phyloP scores from a whole-genome alignment of 2,329 filamentous ascomycete species.

The Calonectria leucothoes region DNA sequence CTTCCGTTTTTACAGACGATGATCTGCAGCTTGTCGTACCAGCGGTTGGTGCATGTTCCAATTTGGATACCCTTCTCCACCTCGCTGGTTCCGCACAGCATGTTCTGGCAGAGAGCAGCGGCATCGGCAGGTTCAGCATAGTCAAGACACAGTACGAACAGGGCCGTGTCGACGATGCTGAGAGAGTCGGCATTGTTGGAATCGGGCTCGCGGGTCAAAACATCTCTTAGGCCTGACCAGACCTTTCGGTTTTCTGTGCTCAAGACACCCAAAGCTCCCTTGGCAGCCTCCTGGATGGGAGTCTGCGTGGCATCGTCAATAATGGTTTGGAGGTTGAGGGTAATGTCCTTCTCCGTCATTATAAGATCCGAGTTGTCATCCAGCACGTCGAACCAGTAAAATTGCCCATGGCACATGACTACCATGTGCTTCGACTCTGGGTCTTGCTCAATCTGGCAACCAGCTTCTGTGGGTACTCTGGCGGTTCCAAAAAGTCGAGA shows the following conservation, averaged over 20 bases:
- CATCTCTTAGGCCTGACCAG: slow-evolving; percentile 91
- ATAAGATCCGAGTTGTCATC: slow-evolving; percentile 95
- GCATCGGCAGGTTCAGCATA: slow-evolving; percentile 87
- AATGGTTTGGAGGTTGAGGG: slow-evolving; percentile 91
- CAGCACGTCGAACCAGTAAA: slow-evolving; percentile 99
- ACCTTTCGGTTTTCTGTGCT: slow-evolving; percentile 97
- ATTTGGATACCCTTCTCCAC: slow-evolving; percentile 95
- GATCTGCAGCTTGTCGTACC: slow-evolving; percentile 99
- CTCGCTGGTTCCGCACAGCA: slow-evolving; percentile 95
- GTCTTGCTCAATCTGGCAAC: slow-evolving; percentile 96
- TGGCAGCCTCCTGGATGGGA: slow-evolving; percentile 94
- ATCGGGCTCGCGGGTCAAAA: slow-evolving; percentile 84
- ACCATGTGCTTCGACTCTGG: slow-evolving; percentile 93
- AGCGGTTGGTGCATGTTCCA: slow-evolving; percentile 96
- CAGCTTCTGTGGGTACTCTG: slow-evolving; percentile 91
- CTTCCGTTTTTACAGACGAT: slow-evolving; percentile 99
- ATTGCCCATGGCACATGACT: slow-evolving; percentile 92
- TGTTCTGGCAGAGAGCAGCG: slow-evolving; percentile 93
- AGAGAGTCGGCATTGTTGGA: slow-evolving; percentile 97
- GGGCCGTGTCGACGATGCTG: slow-evolving; percentile 92
- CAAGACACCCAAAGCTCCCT: slow-evolving; percentile 90
- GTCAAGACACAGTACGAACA: slow-evolving; percentile 93
- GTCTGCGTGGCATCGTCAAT: slow-evolving; percentile 90
- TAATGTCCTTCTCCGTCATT: slow-evolving; percentile 95
- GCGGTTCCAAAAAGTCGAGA: slow-evolving; percentile 95